phyloP scores from a whole-genome alignment of 352 stramenopile species.

The Globisporangium cederbergense region DNA sequence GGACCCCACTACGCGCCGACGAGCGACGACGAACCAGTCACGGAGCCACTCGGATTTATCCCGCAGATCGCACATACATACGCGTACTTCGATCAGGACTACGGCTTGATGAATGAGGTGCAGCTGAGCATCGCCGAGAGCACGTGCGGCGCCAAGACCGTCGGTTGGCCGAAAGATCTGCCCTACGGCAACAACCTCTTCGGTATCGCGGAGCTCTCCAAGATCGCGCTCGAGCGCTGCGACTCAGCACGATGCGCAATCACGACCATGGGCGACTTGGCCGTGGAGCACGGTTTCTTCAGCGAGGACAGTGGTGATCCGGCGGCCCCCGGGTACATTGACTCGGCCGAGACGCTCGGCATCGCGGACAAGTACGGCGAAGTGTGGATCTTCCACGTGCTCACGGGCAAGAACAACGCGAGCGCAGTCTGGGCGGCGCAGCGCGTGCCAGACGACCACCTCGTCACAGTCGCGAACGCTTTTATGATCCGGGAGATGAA shows the following conservation, averaged over 20 bases:
- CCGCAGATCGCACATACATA: conserved; percentile 91
- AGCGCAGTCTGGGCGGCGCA: conserved; percentile 92
- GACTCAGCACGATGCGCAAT: conserved; percentile 78
- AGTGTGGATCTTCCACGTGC: conserved; percentile 94
- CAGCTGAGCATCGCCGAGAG: conserved; percentile 93
- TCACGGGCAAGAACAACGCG: conserved; percentile 84
- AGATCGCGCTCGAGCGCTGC: conserved; percentile 89
- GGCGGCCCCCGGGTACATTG: conserved; percentile 44
- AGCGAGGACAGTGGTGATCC: conserved; percentile 83
- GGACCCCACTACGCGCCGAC: conserved; percentile 60
- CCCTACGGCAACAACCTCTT: conserved; percentile 85
- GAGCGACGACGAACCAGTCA: conserved; percentile 27
- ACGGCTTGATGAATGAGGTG: conserved; percentile 95
- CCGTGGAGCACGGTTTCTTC: conserved; percentile 93
- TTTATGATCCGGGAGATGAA: conserved; percentile 92
- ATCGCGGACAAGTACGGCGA: conserved; percentile 87
- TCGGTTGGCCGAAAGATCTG: conserved; percentile 61
- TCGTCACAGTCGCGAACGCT: conserved; percentile 90
- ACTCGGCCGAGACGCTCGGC: conserved; percentile 83
- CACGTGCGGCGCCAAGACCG: conserved; percentile 87
- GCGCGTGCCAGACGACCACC: conserved; percentile 86
- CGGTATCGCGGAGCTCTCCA: conserved; percentile 87
- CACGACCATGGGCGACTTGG: conserved; percentile 90
- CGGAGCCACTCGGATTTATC: conserved; percentile 76
- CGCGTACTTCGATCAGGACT: conserved; percentile 92